Evolutionary conservation across 306 rosid genomes (phyloP).

Genomic region (Quercus berberidifolia): DNA sequence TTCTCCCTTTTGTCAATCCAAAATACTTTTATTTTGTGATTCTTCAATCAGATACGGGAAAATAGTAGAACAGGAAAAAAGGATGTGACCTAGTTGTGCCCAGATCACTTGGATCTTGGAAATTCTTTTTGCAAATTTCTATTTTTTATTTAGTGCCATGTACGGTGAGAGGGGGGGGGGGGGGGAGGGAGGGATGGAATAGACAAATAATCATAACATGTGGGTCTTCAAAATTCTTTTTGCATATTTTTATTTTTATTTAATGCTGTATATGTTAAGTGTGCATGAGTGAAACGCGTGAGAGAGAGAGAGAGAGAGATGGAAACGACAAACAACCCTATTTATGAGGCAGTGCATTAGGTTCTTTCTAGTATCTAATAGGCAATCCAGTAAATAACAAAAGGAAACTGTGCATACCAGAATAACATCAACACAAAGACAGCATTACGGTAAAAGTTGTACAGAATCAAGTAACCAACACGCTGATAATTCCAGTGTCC

Average conservation of each 20-base stretch:
- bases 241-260: background rate
- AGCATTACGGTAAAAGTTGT: constrained; percentile 98
- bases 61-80: background rate
- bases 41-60: background rate
- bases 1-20: background rate
- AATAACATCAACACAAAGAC: constrained; percentile 95
- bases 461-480: constrained; percentile 81
- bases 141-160: background rate
- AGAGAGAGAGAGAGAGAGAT: background rate
- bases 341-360: background rate
- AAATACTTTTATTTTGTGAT: background rate
- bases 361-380: background rate
- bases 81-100: background rate
- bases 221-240: background rate
- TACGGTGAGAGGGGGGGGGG: too few relatives aligned
- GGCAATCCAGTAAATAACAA: background rate
- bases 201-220: too few relatives aligned
- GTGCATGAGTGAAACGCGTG: too few relatives aligned
- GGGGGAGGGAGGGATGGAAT: too few relatives aligned
- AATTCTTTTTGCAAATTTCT: background rate
- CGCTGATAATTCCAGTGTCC: constrained; percentile 99
- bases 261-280: background rate
- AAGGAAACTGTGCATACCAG: constrained; percentile 56
- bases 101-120: background rate
- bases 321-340: background rate